Percentiles rank a stretch among this genome's conserved stretches.
Evolutionary conservation across 1,284 basidiomycete species (phyloP).

Genomic region (Coniophora puteana): DNA sequence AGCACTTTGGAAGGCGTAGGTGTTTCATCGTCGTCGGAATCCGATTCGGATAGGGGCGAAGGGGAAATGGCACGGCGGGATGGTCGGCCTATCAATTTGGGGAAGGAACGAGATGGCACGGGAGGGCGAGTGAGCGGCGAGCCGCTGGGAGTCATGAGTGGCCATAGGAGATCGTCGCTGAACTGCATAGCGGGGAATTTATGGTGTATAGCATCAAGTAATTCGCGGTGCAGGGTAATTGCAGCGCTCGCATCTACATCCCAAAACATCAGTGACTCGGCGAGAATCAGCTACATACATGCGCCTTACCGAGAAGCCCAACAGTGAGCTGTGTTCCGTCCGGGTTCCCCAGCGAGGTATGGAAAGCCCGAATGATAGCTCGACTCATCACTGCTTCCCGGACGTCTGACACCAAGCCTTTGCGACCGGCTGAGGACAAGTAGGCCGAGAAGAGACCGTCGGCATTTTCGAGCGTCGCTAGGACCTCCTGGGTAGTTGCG

Average conservation of each 20-base stretch:
- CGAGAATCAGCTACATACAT: not conserved
- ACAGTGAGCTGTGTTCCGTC: conserved; percentile 54
- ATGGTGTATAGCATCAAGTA: conserved; percentile 64
- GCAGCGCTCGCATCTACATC: conserved; percentile 60
- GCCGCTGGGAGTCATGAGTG: conserved; percentile 43
- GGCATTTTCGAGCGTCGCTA: conserved; percentile 58
- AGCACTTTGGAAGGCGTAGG: conserved; percentile 30
- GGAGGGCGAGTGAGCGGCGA: conserved; percentile 21
- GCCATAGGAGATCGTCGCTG: conserved; percentile 70
- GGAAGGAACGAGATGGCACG: no score
- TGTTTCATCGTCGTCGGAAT: not conserved
- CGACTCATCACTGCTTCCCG: conserved; percentile 72
- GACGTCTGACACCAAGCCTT: conserved; percentile 65
- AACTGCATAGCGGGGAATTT: conserved; percentile 49
- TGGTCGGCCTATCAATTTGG: no score
- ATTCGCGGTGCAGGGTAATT: conserved; percentile 78
- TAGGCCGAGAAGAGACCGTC: conserved; percentile 70
- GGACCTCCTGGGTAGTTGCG: conserved; percentile 56
- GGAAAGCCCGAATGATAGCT: conserved; percentile 70
- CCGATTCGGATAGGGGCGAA: not conserved
- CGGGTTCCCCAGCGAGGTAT: conserved; percentile 70
- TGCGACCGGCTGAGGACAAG: conserved; percentile 50
- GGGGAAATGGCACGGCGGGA: conserved; percentile 6
- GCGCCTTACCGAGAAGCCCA: conserved; percentile 60
- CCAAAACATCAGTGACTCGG: no score